phyloP scores from a whole-genome alignment of 306 rosid genomes.

The Pueraria montana region DNA sequence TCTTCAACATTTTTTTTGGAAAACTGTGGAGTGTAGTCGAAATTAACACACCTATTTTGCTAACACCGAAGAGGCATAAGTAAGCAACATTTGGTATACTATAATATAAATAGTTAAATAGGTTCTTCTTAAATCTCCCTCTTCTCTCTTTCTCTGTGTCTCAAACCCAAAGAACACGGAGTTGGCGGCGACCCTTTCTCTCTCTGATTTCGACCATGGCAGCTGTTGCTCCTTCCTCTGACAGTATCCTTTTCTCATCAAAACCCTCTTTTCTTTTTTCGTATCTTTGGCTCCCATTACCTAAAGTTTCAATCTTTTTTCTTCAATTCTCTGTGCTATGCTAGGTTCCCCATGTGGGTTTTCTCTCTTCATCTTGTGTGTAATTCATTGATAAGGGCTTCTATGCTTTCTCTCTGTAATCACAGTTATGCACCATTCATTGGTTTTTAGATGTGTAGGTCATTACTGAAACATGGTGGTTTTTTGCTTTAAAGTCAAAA shows the following conservation, averaged over 20 bases:
- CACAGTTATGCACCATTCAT: neutral
- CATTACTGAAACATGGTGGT: neutral
- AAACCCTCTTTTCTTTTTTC: neutral
- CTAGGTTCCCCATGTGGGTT: constrained; percentile 2
- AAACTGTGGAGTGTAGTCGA: neutral
- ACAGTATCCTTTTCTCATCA: constrained; percentile 19
- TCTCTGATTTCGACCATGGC: constrained; percentile 37
- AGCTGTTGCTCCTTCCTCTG: constrained; percentile 38
- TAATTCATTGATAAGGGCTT: constrained; percentile 13
- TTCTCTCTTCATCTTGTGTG: neutral
- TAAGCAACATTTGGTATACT: neutral
- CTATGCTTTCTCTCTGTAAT: neutral
- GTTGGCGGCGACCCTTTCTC: constrained; percentile 54
- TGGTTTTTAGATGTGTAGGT: constrained; percentile 9
- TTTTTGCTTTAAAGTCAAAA: constrained; percentile 10
- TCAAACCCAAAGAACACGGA: constrained; percentile 34
- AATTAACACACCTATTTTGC: neutral
- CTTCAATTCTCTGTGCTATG: neutral
- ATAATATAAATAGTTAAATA: neutral
- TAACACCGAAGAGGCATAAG: neutral
- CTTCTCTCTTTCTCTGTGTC: neutral
- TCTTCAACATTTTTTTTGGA: neutral
- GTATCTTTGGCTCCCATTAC: neutral
- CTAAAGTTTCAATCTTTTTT: constrained; percentile 21
- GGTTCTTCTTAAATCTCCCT: neutral